These are phyloP conservation scores for Geotrichum klebahnii DNA, from an alignment of 1,139 yeast species.

Conservation along the genomic window DNA sequence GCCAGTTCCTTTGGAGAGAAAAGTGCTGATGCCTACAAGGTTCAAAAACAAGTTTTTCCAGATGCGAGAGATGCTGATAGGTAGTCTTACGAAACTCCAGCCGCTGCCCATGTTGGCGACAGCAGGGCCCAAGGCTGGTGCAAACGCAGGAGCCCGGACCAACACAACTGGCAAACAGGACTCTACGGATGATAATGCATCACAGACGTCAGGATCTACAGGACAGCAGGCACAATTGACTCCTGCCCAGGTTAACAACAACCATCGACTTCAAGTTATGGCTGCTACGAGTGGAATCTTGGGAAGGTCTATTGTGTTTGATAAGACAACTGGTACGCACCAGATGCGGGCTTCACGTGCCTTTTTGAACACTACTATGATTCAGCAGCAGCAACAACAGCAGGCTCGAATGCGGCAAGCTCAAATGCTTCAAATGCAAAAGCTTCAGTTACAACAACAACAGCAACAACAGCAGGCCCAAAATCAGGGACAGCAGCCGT, in stretches of 20 bases:
- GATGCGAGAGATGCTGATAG: conserved; percentile 54
- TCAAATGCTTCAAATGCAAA: conserved; percentile 26
- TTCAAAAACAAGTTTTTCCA: conserved; percentile 68
- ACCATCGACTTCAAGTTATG: conserved; percentile 30
- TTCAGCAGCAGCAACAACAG: conserved; percentile 28
- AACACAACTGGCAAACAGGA: neutral
- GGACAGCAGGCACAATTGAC: conserved; percentile 4
- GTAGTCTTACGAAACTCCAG: conserved; percentile 32
- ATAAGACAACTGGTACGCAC: conserved; percentile 32
- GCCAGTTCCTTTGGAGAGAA: conserved; percentile 78
- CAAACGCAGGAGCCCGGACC: neutral
- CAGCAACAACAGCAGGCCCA: conserved; percentile 22
- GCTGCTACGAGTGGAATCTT: conserved; percentile 36
- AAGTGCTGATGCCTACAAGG: conserved; percentile 65
- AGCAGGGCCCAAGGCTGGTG: conserved; percentile 3
- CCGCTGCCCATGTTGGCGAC: conserved; percentile 19
- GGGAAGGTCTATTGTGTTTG: conserved; percentile 38
- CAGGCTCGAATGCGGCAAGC: conserved; percentile 24
- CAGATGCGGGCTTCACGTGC: conserved; percentile 38
- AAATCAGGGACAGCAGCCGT: conserved; percentile 15
- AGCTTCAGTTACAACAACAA: conserved; percentile 30
- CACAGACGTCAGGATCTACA: neutral
- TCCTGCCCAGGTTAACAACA: conserved; percentile 18
- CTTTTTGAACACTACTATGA: conserved; percentile 28
- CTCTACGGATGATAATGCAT: neutral